Evolutionary conservation across 768 basidiomycete genomes (phyloP).

Genomic region (Pisolithus microcarpus): DNA sequence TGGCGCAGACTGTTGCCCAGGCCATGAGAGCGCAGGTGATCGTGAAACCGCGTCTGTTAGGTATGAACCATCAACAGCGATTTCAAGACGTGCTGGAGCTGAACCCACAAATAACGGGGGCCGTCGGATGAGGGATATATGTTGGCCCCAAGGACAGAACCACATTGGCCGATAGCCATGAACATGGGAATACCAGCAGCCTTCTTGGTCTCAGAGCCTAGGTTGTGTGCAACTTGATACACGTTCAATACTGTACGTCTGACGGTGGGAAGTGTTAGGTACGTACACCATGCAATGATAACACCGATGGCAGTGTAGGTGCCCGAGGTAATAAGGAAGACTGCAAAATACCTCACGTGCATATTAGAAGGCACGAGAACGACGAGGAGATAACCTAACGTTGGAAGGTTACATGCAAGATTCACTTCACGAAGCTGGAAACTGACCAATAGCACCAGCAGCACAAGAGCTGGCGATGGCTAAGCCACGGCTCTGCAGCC

Average conservation of each 20-base stretch:
- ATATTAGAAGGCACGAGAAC: constrained; percentile 45
- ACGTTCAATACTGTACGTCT: neutral
- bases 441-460: constrained; percentile 23
- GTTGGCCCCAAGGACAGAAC: constrained; percentile 69
- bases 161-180: constrained; percentile 75
- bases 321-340: constrained; percentile 69
- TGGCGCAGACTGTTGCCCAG: constrained; percentile 46
- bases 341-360: constrained; percentile 69
- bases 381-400: constrained; percentile 56
- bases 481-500: constrained; percentile 51
- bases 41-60: constrained; percentile 50
- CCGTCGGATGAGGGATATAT: constrained; percentile 59
- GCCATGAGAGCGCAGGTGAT: constrained; percentile 47
- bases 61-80: neutral
- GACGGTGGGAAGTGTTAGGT: neutral
- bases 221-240: constrained; percentile 55
- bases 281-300: constrained; percentile 71
- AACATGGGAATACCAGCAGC: constrained; percentile 73
- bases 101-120: constrained; percentile 55
- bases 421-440: constrained; percentile 39
- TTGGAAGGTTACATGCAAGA: constrained; percentile 36
- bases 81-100: neutral
- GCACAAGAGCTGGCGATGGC: constrained; percentile 25
- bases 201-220: constrained; percentile 72
- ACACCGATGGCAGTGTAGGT: constrained; percentile 73